Evolutionary conservation across 805 yeast species (phyloP), one percentile per base, ranked within the genome.

Genomic region (Pichia manshurica): DNA sequence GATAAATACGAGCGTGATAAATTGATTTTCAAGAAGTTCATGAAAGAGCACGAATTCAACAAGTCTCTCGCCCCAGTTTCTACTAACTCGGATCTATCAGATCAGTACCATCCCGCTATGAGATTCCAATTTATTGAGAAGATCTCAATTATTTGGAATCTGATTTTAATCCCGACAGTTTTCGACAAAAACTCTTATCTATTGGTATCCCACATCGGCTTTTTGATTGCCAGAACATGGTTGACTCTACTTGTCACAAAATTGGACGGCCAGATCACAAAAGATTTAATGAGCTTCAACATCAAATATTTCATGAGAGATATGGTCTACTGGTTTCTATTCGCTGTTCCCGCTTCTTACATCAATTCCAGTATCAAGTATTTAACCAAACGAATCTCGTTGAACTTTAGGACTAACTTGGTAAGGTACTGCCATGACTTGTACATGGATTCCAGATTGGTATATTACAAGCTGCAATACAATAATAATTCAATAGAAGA

Each of bases 281-380:
- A 86, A 62, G 91, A 89, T 64, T 77, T 90, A 60, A 87, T 90
- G 55, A 82, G 88, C 16, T 88, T 89, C 16, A 80, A 83, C 53
- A 87, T 89, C 17, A 75, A 71, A 54, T 82, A 82, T 45, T 90
- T 90, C 57, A 63, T 81, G 36, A 71, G 86, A 50, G 96, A 90
- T 62, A 71, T 90, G 63, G 75, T 79, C 9, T 84, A 85, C 64
- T 90, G 97, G 97, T 78, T 90, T 49, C 66, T 86, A 50, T 81
- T 90, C 60, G 96, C 96, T 0, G 79, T 90, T 52, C 98, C 98
- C 2, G 95, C 96, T 0, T 82, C 93, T 3, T 90, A 87, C 64
- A 85, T 96, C 29, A 90, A 90, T 65, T 84, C 96, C 42, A 89
- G 91, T 49, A 90, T 90, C 61, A 86, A 84, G 61, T 87, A 77